These are phyloP conservation scores for Phytopythium helicoides DNA, from an alignment of 352 stramenopile species.

Conservation along the genomic window DNA sequence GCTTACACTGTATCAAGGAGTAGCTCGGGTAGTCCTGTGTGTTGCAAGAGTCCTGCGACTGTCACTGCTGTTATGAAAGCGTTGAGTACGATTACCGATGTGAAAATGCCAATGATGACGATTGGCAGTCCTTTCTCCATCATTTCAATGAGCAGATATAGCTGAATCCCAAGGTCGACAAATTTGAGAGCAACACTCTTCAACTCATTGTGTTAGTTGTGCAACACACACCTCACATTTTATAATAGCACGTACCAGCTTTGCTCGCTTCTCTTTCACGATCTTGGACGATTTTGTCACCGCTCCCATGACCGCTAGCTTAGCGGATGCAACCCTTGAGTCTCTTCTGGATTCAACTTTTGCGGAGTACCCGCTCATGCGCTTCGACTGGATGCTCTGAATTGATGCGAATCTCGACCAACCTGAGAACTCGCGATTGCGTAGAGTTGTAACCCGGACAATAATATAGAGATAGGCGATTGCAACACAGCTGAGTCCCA, in stretches of 20 bases:
- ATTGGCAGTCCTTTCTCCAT: slow-evolving; percentile 10
- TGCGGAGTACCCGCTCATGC: not conserved
- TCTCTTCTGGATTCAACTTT: not conserved
- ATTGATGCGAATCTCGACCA: not conserved
- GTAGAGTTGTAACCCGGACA: not conserved
- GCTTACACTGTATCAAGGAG: slow-evolving; percentile 19
- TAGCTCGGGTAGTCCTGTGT: slow-evolving; percentile 10
- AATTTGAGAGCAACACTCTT: slow-evolving; percentile 5
- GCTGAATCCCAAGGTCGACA: slow-evolving; percentile 6
- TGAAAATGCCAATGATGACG: slow-evolving; percentile 1
- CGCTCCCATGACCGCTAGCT: no score
- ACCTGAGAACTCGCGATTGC: not conserved
- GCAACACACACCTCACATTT: no score
- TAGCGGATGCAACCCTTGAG: no score
- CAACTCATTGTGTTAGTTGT: no score
- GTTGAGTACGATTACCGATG: slow-evolving; percentile 4
- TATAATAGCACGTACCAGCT: no score
- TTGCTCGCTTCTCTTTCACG: no score
- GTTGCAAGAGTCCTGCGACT: not conserved
- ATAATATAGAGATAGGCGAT: slow-evolving; percentile 6
- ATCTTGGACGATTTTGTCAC: no score
- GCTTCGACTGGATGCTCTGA: not conserved
- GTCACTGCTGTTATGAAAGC: not conserved
- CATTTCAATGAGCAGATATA: slow-evolving; percentile 7
- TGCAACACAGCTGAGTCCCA: not conserved